Base-by-base conservation (phyloP, 352 stramenopile species). In the Blastocystis sp. region DNA sequence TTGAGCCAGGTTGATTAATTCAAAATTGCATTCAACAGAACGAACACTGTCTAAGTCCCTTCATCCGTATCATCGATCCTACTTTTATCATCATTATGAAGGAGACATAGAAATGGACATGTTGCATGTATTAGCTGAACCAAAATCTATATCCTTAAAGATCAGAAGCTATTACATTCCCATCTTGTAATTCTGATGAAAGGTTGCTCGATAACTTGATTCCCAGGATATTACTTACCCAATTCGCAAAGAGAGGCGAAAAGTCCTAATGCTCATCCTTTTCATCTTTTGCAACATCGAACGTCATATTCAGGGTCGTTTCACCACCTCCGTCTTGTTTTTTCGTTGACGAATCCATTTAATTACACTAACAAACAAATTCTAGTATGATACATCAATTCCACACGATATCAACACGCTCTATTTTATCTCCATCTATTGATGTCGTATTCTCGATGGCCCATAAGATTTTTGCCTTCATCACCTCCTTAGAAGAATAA, bases 401-500 rank as follows among this genome's bases (percentile, higher is more conserved):
- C 86, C 86, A 88, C 24, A 52, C 71, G 52, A 81, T 63, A 29
- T 71, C 74, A 19, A 58, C 42, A 16, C 88, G 78, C 27, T 90
- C 78, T 42, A 92, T 58, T 51, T 89, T 91, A 87, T 92, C 90
- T n/a, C 89, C 90, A 69, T 92, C 90, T 80, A 92, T 92, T 29
- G 91, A 78, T 32, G 90, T 86, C 5, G 90, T 88, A 77, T 92
- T 90, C 57, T 88, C 81, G 49, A 92, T 91, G 0, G 90, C 90
- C 56, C 90, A 91, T 42, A 80, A 37, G 7, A 92, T 80, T 74
- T 91, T 91, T 4, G 56, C 49, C 11, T 85, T 75, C 86, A 89
- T 90, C 46, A 90, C 63, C 29, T 89, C 85, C 46, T 77, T 56
- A 59, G 89, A 94, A 52, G 93, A 95, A 89, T 99, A 99, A 52